phyloP scores from a whole-genome alignment of 2,329 filamentous ascomycete genomes.

The Ophiostoma quercus region DNA sequence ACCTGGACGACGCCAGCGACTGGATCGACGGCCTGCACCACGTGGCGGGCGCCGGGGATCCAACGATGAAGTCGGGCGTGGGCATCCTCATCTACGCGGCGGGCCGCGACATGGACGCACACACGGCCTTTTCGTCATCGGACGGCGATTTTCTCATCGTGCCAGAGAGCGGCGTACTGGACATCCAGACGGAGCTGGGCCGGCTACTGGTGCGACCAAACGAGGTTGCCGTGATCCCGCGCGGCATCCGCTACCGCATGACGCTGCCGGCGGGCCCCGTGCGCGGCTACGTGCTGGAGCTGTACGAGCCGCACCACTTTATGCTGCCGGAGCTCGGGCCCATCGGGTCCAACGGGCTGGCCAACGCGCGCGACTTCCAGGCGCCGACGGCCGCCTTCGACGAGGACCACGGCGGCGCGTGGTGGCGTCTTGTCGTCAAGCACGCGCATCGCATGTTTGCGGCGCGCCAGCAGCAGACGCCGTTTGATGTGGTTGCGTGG shows the following conservation, averaged over 20 bases:
- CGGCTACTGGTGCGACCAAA: constrained; percentile 67
- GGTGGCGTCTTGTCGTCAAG: too few species aligned
- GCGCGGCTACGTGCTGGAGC: constrained; percentile 68
- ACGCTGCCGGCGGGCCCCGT: constrained; percentile 45
- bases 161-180: constrained; percentile 65
- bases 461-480: constrained; percentile 55
- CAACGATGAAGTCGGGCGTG: constrained; percentile 70
- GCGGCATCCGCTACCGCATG: constrained; percentile 69
- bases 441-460: too few species aligned
- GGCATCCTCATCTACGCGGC: constrained; percentile 78
- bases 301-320: constrained; percentile 64
- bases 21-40: constrained; percentile 59
- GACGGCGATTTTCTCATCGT: constrained; percentile 76
- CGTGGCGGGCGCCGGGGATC: constrained; percentile 73
- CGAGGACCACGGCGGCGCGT: constrained; percentile 34
- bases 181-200: constrained; percentile 73
- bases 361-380: constrained; percentile 71
- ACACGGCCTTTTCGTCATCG: constrained; percentile 75
- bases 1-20: constrained; percentile 31
- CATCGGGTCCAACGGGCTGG: constrained; percentile 68
- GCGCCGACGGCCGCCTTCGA: constrained; percentile 64
- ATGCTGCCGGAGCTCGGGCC: constrained; percentile 66
- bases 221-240: constrained; percentile 71
- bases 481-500: constrained; percentile 76
- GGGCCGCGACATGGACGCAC: constrained; percentile 68